Percentiles rank a stretch among this genome's conserved stretches.
Conservation (phyloP, 73 alveolate species). For the Blepharisma stoltei region DNA sequence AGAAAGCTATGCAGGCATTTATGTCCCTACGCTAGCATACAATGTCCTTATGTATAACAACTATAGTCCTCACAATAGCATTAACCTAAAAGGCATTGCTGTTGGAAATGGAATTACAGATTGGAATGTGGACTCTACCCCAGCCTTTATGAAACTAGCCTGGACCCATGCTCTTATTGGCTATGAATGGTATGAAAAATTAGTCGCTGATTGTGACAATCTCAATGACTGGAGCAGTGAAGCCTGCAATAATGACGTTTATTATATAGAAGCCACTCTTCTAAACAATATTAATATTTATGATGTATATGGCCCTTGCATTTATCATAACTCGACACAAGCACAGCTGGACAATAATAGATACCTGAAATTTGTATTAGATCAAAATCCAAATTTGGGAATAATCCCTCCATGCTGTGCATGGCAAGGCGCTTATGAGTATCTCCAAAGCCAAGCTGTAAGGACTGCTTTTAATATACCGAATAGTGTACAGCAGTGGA, state of each 20-base stretch:
- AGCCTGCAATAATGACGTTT: neutral
- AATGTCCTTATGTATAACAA: too few species aligned
- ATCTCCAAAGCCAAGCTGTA: conserved; percentile 33
- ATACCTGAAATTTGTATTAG: neutral
- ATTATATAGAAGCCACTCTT: neutral
- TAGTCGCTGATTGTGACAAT: neutral
- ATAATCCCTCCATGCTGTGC: neutral
- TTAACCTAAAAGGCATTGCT: too few species aligned
- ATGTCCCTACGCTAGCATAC: too few species aligned
- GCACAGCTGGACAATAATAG: neutral
- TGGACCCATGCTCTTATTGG: too few species aligned
- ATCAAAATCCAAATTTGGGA: neutral
- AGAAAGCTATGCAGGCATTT: too few species aligned
- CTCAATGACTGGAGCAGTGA: neutral
- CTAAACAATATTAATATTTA: neutral
- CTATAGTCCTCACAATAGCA: too few species aligned
- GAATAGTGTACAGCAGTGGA: neutral
- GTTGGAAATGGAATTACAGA: too few species aligned
- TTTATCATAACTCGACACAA: neutral
- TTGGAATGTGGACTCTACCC: too few species aligned
- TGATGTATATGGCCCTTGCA: neutral
- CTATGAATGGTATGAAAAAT: too few species aligned
- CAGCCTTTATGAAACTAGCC: too few species aligned
- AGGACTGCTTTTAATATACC: neutral
- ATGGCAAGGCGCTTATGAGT: neutral